Evolutionary conservation across 1,284 basidiomycete genomes (phyloP).

Genomic region (Irpex rosettiformis): DNA sequence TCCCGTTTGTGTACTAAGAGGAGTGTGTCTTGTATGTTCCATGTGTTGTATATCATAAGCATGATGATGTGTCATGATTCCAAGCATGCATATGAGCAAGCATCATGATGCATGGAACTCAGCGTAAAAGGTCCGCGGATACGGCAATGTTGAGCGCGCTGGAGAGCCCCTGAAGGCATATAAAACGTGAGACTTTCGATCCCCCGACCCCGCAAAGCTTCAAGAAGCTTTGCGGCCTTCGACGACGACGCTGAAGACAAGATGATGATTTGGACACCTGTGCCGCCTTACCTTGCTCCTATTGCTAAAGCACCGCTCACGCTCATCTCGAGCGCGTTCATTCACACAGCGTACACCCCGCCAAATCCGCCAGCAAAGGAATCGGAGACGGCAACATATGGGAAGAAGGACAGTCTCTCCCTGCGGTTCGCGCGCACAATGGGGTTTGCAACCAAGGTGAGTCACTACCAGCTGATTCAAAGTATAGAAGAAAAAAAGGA

Average conservation of each 20-base stretch:
- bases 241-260: background rate
- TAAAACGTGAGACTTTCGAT: background rate
- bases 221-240: background rate
- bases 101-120: too few relatives aligned
- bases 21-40: background rate
- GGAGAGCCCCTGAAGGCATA: too few relatives aligned
- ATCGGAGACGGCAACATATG: constrained; percentile 1
- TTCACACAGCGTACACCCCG: constrained; percentile 2
- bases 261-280: background rate
- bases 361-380: background rate
- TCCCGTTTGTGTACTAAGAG: constrained; percentile 5
- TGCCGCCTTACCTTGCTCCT: background rate
- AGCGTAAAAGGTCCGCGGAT: too few relatives aligned
- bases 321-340: background rate
- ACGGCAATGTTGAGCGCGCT: too few relatives aligned
- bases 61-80: too few relatives aligned
- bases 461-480: background rate
- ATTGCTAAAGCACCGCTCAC: background rate
- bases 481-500: too few relatives aligned
- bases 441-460: background rate
- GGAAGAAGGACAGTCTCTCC: background rate
- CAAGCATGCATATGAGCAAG: too few relatives aligned
- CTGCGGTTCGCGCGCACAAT: background rate
- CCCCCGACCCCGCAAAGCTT: background rate
- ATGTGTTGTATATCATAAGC: too few relatives aligned